phyloP scores from a whole-genome alignment of 495 filamentous ascomycete species.

The Xylaria flabelliformis region DNA sequence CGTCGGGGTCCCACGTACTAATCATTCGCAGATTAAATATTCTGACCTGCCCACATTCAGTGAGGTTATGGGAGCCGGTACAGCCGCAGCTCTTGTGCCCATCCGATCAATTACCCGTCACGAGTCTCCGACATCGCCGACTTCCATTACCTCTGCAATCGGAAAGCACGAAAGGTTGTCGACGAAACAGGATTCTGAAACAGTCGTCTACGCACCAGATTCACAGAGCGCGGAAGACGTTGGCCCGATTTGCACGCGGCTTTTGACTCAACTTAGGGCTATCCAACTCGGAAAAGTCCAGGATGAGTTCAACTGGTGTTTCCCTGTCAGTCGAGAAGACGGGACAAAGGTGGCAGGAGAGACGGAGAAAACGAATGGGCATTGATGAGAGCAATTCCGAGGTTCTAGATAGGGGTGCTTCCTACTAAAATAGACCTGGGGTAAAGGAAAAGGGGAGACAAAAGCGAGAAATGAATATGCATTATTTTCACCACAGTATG shows the following conservation, averaged over 20 bases:
- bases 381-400: neutral
- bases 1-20: slow-evolving; percentile 18
- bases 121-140: slow-evolving; percentile 47
- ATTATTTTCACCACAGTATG: neutral
- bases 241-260: slow-evolving; percentile 70
- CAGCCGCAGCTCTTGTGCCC: slow-evolving; percentile 89
- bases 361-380: slow-evolving; percentile 3
- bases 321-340: slow-evolving; percentile 59
- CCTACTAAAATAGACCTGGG: neutral
- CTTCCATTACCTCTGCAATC: slow-evolving; percentile 40
- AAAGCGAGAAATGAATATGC: slow-evolving; percentile 1
- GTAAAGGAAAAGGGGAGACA: neutral
- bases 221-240: slow-evolving; percentile 69
- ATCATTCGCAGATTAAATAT: slow-evolving; percentile 66
- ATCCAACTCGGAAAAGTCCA: slow-evolving; percentile 81
- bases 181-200: slow-evolving; percentile 57
- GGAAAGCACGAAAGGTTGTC: slow-evolving; percentile 45
- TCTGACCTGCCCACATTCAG: slow-evolving; percentile 76
- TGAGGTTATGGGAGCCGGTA: slow-evolving; percentile 92
- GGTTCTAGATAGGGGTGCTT: neutral
- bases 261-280: slow-evolving; percentile 78
- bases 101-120: slow-evolving; percentile 84
- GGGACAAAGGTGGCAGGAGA: slow-evolving; percentile 41
- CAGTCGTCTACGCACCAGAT: slow-evolving; percentile 68
- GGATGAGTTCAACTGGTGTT: slow-evolving; percentile 78